Conservation (phyloP, 192 early-diverging fungal species). For the Dissophora globulifera region DNA sequence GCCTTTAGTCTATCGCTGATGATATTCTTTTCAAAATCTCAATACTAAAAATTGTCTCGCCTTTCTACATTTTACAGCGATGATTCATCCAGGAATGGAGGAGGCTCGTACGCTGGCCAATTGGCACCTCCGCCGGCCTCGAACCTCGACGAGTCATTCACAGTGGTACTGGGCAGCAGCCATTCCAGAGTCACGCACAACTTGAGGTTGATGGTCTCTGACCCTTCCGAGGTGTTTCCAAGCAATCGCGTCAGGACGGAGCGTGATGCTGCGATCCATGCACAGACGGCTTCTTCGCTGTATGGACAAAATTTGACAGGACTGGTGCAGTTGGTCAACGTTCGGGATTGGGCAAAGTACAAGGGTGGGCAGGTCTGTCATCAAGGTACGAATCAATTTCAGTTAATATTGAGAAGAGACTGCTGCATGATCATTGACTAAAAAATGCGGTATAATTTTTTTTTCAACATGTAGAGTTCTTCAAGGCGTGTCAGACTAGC, state of each 20-base stretch:
- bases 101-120: neutral
- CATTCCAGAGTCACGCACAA: conserved; percentile 83
- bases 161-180: conserved; percentile 73
- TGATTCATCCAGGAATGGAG: conserved; percentile 4
- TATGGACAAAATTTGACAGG: conserved; percentile 73
- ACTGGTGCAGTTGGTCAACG: conserved; percentile 61
- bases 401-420: neutral
- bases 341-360: conserved; percentile 65
- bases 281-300: conserved; percentile 72
- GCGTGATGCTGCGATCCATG: conserved; percentile 69
- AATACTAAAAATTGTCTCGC: too few species aligned
- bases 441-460: neutral
- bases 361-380: conserved; percentile 62
- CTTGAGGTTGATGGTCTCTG: conserved; percentile 65
- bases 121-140: neutral
- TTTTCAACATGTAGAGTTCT: conserved; percentile 59
- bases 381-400: conserved; percentile 48
- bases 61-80: neutral
- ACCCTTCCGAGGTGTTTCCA: conserved; percentile 46
- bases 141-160: conserved; percentile 77
- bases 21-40: too few species aligned
- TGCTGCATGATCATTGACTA: neutral
- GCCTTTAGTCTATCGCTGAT: neutral
- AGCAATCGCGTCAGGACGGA: conserved; percentile 44
- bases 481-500: conserved; percentile 68